phyloP scores from a whole-genome alignment of 1,139 yeast genomes.

The Geotrichum macrosporum region DNA sequence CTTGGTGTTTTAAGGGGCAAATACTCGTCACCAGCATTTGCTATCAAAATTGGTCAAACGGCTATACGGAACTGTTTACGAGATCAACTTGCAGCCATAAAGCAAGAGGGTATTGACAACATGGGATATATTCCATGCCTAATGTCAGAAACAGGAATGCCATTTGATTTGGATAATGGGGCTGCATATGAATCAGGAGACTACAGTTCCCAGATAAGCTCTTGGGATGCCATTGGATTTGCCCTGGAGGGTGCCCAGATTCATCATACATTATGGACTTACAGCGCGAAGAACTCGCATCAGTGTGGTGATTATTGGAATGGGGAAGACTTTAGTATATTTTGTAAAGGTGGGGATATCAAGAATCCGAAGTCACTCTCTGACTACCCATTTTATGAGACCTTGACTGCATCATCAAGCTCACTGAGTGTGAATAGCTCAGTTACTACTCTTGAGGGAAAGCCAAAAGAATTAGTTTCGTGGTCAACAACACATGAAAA shows the following conservation, averaged over 20 bases:
- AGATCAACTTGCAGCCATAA: constrained; percentile 62
- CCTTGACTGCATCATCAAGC: not conserved
- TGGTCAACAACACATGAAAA: constrained; percentile 9
- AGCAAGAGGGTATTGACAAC: constrained; percentile 49
- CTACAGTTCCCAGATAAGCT: constrained; percentile 70
- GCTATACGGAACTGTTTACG: constrained; percentile 69
- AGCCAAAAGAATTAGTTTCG: not conserved
- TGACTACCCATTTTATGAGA: not conserved
- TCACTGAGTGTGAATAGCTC: not conserved
- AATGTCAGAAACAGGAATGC: constrained; percentile 92
- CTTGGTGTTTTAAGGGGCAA: constrained; percentile 80
- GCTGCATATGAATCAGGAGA: constrained; percentile 61
- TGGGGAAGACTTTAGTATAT: constrained; percentile 85
- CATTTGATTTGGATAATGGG: constrained; percentile 85
- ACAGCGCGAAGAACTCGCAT: constrained; percentile 66
- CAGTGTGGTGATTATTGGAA: constrained; percentile 89
- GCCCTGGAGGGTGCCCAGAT: constrained; percentile 73
- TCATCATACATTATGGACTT: constrained; percentile 83
- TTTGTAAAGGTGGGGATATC: constrained; percentile 59
- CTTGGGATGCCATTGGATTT: constrained; percentile 73
- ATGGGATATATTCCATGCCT: constrained; percentile 46
- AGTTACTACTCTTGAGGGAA: not conserved
- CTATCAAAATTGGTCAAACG: constrained; percentile 72
- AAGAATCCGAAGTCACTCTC: not conserved
- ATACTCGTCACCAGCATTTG: constrained; percentile 65